Evolutionary conservation across 202 grass and related monocot species (phyloP).

Genomic region (Schoenoplectus triqueter): DNA sequence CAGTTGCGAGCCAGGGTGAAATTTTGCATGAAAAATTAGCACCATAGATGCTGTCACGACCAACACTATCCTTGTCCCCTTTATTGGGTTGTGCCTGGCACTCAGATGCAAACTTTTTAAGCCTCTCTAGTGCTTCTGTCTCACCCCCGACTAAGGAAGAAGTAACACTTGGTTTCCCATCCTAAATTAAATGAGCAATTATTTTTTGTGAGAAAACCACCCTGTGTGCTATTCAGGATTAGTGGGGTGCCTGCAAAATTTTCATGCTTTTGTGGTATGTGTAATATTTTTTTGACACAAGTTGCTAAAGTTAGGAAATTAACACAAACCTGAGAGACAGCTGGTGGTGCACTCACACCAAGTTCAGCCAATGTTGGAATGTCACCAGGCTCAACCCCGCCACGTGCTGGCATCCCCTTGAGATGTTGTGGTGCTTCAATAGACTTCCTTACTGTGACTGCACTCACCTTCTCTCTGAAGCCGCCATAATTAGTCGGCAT

Average conservation of each 20-base stretch:
- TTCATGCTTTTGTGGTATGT: background rate
- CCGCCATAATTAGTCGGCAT: conserved; percentile 78
- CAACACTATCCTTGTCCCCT: conserved; percentile 53
- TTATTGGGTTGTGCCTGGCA: conserved; percentile 63
- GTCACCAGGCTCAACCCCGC: conserved; percentile 75
- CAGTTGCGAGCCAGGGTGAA: conserved; percentile 89
- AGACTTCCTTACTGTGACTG: conserved; percentile 63
- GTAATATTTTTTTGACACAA: background rate
- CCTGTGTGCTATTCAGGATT: background rate
- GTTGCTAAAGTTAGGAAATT: background rate
- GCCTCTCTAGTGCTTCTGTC: conserved; percentile 74
- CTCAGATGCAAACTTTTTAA: conserved; percentile 85
- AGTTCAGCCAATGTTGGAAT: conserved; percentile 80
- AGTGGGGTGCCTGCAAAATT: background rate
- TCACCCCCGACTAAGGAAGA: conserved; percentile 81
- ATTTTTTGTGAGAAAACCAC: conserved; percentile 1
- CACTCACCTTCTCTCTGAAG: conserved; percentile 73
- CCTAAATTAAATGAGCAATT: conserved; percentile 49
- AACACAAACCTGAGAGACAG: conserved; percentile 58
- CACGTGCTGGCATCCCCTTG: conserved; percentile 79
- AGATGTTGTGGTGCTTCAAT: conserved; percentile 71
- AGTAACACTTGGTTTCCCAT: conserved; percentile 55
- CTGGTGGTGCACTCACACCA: conserved; percentile 52
- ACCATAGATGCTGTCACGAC: conserved; percentile 76
- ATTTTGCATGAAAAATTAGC: conserved; percentile 98